Base-by-base conservation (phyloP, 441 rosid species). In the Monsonia emarginata region DNA sequence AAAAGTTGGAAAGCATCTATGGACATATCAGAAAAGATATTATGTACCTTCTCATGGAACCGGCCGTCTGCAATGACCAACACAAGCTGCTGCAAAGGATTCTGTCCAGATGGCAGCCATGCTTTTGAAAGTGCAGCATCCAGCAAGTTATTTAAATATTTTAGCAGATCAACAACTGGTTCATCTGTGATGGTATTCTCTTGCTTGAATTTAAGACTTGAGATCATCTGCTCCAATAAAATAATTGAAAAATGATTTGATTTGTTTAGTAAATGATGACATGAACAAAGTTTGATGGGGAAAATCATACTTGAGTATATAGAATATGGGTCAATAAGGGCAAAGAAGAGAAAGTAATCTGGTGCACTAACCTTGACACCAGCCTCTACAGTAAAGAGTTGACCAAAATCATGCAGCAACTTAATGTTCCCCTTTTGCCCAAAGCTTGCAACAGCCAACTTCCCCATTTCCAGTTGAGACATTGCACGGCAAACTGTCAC, bases 401-500 rank as follows among this genome's bases (percentile, higher is more conserved):
- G 87, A 78, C 83, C 95, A 76, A 95, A 91, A 72, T 91, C 96
- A 71, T 91, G 97, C 25, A 95, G 87, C 66, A 88, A 78, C 75
- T 76, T 85, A 70, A 89, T 78, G 74, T 80, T 91, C 13, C 99
- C 97, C 78, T 81, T 83, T 82, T 79, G 89, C 1, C 97, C 99
- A 36, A 88, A 95, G 81, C 99, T 89, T 67, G 90, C 82, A 56
- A 95, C 96, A 63, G 97, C 96, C 76, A 95, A 76, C 82, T 83
- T 88, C 36, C 97, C 96, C 86, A 91, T 83, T 78, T 95, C 99
- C 72, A 89, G 81, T 68, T 86, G 97, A 75, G 97, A 84, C 85
- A 95, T 88, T 69, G 96, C 96, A 28, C 92, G 89, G 26, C 99
- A 91, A n/a, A 95, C 97, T 0, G 97, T 89, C 67, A 91, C 95